Conservation (phyloP, 495 filamentous ascomycete species). For the Lophium mytilinum region DNA sequence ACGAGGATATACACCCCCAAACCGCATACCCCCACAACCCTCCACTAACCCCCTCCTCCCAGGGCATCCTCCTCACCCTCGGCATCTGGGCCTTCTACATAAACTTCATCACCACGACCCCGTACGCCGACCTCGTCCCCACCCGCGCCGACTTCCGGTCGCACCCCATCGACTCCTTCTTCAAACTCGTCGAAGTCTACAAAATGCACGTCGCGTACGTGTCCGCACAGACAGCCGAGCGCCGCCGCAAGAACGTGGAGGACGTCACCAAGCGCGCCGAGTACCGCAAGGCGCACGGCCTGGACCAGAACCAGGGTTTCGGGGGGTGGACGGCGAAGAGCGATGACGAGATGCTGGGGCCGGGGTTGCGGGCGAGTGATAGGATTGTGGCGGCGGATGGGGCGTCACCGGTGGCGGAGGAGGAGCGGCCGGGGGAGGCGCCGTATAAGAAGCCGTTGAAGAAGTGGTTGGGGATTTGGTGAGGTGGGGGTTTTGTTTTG, state of each 20-base stretch:
- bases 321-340: conserved; percentile 34
- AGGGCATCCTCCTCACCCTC: conserved; percentile 62
- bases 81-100: conserved; percentile 58
- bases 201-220: conserved; percentile 59
- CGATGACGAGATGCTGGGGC: conserved; percentile 15
- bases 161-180: conserved; percentile 55
- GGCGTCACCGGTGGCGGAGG: conserved; percentile 15
- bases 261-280: conserved; percentile 71
- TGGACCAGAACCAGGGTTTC: conserved; percentile 48
- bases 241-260: conserved; percentile 56
- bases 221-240: conserved; percentile 54
- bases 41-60: neutral
- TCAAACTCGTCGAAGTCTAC: conserved; percentile 55
- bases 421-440: conserved; percentile 17
- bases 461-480: conserved; percentile 30
- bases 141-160: conserved; percentile 47
- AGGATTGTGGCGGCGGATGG: neutral
- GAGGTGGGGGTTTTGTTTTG: neutral
- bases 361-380: neutral
- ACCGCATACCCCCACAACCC: neutral
- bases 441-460: conserved; percentile 27
- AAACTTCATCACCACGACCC: conserved; percentile 62
- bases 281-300: conserved; percentile 75
- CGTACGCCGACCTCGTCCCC: conserved; percentile 66
- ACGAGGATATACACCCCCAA: too few species aligned